These are phyloP conservation scores for Centella asiatica DNA, from an alignment of 129 eudicot species.

Conservation along the genomic window DNA sequence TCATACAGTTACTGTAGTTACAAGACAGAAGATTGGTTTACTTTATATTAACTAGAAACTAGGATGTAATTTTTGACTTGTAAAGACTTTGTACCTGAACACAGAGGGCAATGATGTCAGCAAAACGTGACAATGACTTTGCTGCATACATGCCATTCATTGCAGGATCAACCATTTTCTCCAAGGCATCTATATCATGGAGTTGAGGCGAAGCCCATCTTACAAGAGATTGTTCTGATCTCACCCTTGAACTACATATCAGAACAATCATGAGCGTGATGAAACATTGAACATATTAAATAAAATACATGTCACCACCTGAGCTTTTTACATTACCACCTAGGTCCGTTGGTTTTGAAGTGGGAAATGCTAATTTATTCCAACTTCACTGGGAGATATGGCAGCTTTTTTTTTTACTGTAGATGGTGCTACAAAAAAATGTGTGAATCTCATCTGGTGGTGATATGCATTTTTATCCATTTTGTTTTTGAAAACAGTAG, in stretches of 20 bases:
- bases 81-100: conserved; percentile 59
- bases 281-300: neutral
- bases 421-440: no score
- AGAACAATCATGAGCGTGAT: neutral
- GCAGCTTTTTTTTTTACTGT: no score
- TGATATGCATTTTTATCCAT: no score
- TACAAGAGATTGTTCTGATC: conserved; percentile 90
- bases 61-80: neutral
- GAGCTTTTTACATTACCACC: no score
- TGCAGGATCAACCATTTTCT: conserved; percentile 83
- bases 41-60: neutral
- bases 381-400: no score
- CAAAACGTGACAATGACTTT: conserved; percentile 83
- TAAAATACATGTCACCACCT: no score
- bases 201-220: conserved; percentile 99
- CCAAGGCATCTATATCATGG: conserved; percentile 86
- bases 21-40: no score
- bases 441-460: no score
- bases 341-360: no score
- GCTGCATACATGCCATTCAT: conserved; percentile 96
- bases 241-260: conserved; percentile 54
- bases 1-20: neutral
- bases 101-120: conserved; percentile 87
- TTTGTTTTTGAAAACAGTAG: conserved; percentile 7
- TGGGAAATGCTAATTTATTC: no score